Percentiles rank a stretch among this genome's conserved stretches.
phyloP scores from a whole-genome alignment of 2,329 filamentous ascomycete species.

The Acrocalymma vagum region DNA sequence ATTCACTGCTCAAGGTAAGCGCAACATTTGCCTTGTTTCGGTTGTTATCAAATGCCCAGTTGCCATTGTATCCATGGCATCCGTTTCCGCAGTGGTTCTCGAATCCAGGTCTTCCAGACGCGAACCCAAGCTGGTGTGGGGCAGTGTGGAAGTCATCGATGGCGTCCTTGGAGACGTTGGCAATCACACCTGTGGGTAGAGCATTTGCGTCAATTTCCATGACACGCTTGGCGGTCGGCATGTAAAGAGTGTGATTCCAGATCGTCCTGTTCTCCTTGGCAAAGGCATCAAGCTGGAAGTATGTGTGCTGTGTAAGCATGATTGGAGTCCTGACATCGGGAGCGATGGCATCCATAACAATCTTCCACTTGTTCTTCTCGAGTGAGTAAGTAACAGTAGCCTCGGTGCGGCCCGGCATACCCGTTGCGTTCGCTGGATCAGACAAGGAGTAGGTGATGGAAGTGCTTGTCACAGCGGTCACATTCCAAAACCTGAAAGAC shows the following conservation, averaged over 20 bases:
- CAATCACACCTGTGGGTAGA: conserved; percentile 42
- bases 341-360: conserved; percentile 39
- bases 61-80: conserved; percentile 45
- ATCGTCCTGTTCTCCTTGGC: conserved; percentile 37
- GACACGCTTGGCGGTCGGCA: conserved; percentile 39
- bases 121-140: conserved; percentile 42
- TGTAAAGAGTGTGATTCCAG: conserved; percentile 44
- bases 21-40: conserved; percentile 31
- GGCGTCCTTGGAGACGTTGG: conserved; percentile 26
- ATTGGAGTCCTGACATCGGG: conserved; percentile 37
- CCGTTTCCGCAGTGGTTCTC: conserved; percentile 42
- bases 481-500: conserved; percentile 40
- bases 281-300: conserved; percentile 46
- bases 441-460: conserved; percentile 42
- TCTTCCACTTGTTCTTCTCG: conserved; percentile 42
- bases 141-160: conserved; percentile 43
- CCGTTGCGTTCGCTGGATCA: conserved; percentile 40
- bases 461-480: conserved; percentile 30
- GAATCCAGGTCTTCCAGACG: conserved; percentile 31
- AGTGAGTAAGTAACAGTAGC: conserved; percentile 42
- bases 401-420: conserved; percentile 40
- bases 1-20: conserved; percentile 36
- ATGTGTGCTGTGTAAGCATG: conserved; percentile 45
- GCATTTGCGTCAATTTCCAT: conserved; percentile 36
- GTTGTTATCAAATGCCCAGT: conserved; percentile 38